phyloP scores from a whole-genome alignment of 306 rosid genomes.

The Urtica urens region DNA sequence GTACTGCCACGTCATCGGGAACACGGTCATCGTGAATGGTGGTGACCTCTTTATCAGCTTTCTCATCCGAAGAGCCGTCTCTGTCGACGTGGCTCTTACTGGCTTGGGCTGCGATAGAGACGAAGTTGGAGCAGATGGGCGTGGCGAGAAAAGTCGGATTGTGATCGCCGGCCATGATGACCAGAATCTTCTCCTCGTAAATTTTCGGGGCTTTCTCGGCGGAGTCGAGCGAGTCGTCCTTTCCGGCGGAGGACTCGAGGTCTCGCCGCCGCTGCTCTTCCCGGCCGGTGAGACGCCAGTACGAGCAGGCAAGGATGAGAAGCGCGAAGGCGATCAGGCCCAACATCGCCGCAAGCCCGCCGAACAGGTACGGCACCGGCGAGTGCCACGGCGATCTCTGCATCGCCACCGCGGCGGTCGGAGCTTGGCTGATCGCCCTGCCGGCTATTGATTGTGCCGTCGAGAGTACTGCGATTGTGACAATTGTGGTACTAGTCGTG shows the following conservation, averaged over 20 bases:
- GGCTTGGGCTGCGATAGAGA: not conserved
- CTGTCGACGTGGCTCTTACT: not conserved
- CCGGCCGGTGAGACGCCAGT: constrained; percentile 36
- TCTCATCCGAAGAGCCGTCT: constrained; percentile 17
- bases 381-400: constrained; percentile 69
- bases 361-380: constrained; percentile 78
- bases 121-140: constrained; percentile 29
- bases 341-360: constrained; percentile 80
- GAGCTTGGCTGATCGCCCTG: constrained; percentile 1
- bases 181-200: constrained; percentile 59
- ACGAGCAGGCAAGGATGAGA: constrained; percentile 68
- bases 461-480: constrained; percentile 4
- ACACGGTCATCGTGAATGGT: constrained; percentile 9
- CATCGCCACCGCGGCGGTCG: constrained; percentile 7
- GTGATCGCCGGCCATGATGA: constrained; percentile 80
- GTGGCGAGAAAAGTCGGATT: constrained; percentile 78
- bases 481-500: not conserved
- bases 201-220: constrained; percentile 21
- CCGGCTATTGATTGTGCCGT: not conserved
- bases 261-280: constrained; percentile 28
- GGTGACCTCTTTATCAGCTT: constrained; percentile 16
- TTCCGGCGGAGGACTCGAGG: constrained; percentile 27
- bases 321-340: constrained; percentile 71
- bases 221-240: constrained; percentile 19
- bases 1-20: not conserved